Conservation (phyloP, 352 stramenopile species). For the Phytophthora palmivora region DNA sequence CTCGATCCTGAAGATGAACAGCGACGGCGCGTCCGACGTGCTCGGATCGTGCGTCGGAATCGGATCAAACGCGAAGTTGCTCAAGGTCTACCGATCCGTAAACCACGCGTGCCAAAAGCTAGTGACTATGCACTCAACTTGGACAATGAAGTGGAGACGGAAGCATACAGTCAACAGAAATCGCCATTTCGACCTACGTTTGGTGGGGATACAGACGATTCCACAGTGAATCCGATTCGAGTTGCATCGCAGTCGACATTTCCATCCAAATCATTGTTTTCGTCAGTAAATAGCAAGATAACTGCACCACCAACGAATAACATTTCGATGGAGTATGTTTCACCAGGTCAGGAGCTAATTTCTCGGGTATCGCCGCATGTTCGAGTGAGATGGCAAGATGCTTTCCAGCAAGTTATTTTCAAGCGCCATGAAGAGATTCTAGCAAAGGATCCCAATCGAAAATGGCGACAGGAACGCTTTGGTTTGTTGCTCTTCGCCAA, state of each 20-base stretch:
- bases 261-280: constrained; percentile 1
- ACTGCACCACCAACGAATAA: background rate
- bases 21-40: constrained; percentile 49
- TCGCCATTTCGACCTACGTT: constrained; percentile 34
- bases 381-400: constrained; percentile 46
- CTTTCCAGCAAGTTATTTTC: constrained; percentile 56
- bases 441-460: constrained; percentile 57
- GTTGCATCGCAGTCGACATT: background rate
- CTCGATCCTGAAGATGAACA: constrained; percentile 63
- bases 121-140: constrained; percentile 15
- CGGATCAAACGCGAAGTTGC: constrained; percentile 66
- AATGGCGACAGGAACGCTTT: constrained; percentile 75
- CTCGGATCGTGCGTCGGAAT: constrained; percentile 65
- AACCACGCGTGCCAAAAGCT: constrained; percentile 17
- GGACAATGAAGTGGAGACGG: constrained; percentile 12
- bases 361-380: constrained; percentile 17
- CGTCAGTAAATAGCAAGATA: background rate
- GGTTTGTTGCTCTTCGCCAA: constrained; percentile 57
- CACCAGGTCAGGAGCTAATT: constrained; percentile 4
- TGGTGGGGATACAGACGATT: constrained; percentile 29
- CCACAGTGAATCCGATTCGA: constrained; percentile 4
- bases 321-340: constrained; percentile 2
- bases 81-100: constrained; percentile 42
- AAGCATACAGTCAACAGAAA: constrained; percentile 10
- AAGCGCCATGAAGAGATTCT: constrained; percentile 67